phyloP scores from a whole-genome alignment of 1,284 basidiomycete species.

The Trichosporon sp. region DNA sequence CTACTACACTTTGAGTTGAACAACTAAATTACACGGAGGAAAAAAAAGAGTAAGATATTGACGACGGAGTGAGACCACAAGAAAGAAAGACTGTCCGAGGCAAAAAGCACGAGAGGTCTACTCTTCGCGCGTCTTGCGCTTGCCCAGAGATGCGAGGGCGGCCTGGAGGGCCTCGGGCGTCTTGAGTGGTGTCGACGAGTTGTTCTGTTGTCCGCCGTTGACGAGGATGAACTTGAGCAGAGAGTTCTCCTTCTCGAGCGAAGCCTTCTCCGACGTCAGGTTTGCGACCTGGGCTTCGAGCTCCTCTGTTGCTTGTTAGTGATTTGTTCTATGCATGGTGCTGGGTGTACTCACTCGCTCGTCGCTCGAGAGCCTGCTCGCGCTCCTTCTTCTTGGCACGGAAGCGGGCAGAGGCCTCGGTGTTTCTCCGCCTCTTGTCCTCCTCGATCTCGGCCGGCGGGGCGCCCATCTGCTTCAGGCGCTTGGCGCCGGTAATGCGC shows the following conservation, averaged over 20 bases:
- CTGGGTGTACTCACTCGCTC: constrained; percentile 55
- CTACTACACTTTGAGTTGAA: constrained; percentile 2
- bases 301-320: constrained; percentile 54
- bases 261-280: constrained; percentile 85
- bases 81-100: not conserved
- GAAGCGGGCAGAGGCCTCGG: constrained; percentile 95
- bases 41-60: too few species aligned
- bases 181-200: constrained; percentile 1
- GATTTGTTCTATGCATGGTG: not conserved
- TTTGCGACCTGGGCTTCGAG: constrained; percentile 75
- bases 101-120: constrained; percentile 1
- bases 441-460: constrained; percentile 37
- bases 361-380: constrained; percentile 83
- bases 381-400: constrained; percentile 98
- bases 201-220: constrained; percentile 56
- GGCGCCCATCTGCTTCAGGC: constrained; percentile 41
- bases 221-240: constrained; percentile 91
- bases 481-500: constrained; percentile 38
- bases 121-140: constrained; percentile 35
- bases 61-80: too few species aligned
- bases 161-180: constrained; percentile 28
- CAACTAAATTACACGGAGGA: not conserved
- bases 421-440: constrained; percentile 83
- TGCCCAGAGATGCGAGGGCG: constrained; percentile 32
- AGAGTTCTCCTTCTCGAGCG: constrained; percentile 83